Conservation (phyloP, 83 land plant genomes). For the Picea mariana region DNA sequence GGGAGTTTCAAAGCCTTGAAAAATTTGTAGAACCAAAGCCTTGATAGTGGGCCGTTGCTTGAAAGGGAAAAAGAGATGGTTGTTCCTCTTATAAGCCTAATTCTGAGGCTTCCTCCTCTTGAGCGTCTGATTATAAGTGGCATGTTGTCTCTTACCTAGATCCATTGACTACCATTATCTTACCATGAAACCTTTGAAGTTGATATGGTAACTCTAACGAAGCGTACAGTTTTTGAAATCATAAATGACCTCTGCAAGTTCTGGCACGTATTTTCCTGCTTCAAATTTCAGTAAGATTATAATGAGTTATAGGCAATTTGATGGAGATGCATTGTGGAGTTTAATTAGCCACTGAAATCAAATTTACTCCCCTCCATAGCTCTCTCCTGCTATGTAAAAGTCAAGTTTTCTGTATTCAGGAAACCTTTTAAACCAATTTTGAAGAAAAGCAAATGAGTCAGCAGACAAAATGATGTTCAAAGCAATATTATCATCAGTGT, state of each 20-base stretch:
- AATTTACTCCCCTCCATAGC: neutral
- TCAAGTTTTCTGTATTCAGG: constrained; percentile 9
- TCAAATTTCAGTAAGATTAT: neutral
- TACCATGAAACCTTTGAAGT: constrained; percentile 21
- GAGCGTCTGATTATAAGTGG: no score
- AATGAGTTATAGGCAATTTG: neutral
- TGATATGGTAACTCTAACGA: neutral
- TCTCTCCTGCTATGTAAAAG: constrained; percentile 20
- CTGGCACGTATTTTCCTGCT: constrained; percentile 12
- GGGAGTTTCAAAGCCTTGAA: no score
- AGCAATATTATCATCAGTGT: no score
- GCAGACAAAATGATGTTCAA: neutral
- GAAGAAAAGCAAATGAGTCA: constrained; percentile 6
- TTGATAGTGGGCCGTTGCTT: no score
- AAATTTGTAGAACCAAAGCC: no score
- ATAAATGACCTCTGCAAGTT: constrained; percentile 6
- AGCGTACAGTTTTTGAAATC: neutral
- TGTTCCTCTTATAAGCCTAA: no score
- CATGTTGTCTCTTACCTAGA: no score
- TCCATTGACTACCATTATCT: neutral
- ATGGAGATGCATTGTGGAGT: neutral
- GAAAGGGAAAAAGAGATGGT: no score
- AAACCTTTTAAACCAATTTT: constrained; percentile 14
- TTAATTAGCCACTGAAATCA: neutral
- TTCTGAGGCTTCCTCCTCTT: no score